These are phyloP conservation scores for Floccularia luteovirens DNA, from an alignment of 768 basidiomycete genomes.

Conservation along the genomic window DNA sequence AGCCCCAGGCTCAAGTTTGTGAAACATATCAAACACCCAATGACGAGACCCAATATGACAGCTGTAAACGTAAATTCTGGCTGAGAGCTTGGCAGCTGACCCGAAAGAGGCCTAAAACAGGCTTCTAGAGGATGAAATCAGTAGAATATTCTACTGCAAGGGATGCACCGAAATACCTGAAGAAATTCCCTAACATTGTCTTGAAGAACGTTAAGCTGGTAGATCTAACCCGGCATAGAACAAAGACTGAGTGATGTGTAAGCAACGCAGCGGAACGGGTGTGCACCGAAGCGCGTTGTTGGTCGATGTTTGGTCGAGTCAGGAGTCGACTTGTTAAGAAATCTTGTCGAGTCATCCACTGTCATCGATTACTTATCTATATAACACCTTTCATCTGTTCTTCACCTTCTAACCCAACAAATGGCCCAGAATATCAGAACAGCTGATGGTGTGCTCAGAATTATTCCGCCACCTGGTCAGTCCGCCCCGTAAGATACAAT, in stretches of 20 bases:
- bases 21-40: slow-evolving; percentile 85
- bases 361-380: slow-evolving; percentile 5
- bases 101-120: slow-evolving; percentile 1
- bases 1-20: slow-evolving; percentile 88
- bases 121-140: neutral
- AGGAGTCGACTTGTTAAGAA: slow-evolving; percentile 6
- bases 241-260: no score
- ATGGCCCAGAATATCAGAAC: slow-evolving; percentile 53
- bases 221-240: no score
- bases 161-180: no score
- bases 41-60: slow-evolving; percentile 69
- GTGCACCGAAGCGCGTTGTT: no score
- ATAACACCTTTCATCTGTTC: slow-evolving; percentile 7
- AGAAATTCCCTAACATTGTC: no score
- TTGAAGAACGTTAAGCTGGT: no score
- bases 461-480: slow-evolving; percentile 45
- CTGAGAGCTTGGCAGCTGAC: slow-evolving; percentile 14
- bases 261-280: no score
- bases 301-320: slow-evolving; percentile 10
- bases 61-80: slow-evolving; percentile 46
- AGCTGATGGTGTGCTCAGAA: slow-evolving; percentile 39
- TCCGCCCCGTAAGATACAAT: slow-evolving; percentile 34
- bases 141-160: no score
- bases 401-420: slow-evolving; percentile 4
- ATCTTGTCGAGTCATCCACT: neutral